Conservation (phyloP, 2,329 filamentous ascomycete genomes). For the Trichoderma brevicompactum region DNA sequence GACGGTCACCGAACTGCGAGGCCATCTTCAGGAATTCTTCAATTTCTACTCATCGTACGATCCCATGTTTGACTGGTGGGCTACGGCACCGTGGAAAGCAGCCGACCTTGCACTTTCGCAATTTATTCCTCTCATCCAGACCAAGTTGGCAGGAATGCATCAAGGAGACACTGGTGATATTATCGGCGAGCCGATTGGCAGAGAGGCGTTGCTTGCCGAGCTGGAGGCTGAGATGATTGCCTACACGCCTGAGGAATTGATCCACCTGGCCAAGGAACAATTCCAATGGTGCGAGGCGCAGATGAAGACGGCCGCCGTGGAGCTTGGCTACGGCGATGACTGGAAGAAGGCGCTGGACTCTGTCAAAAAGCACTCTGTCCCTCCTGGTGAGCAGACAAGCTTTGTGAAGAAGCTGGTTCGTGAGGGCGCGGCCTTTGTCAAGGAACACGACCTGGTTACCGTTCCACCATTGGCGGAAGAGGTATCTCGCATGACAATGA, state of each 20-base stretch:
- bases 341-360: constrained; percentile 60
- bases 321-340: constrained; percentile 52
- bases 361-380: constrained; percentile 59
- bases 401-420: constrained; percentile 56
- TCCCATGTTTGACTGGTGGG: constrained; percentile 63
- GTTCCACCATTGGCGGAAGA: constrained; percentile 58
- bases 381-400: constrained; percentile 56
- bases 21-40: constrained; percentile 52
- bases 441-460: constrained; percentile 58
- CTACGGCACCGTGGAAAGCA: constrained; percentile 48
- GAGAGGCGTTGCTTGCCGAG: constrained; percentile 54
- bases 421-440: constrained; percentile 59
- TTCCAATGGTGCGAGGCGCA: constrained; percentile 61
- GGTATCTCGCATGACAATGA: constrained; percentile 61
- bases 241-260: constrained; percentile 61
- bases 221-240: constrained; percentile 62
- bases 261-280: constrained; percentile 55
- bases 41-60: constrained; percentile 60
- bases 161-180: constrained; percentile 53
- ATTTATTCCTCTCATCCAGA: constrained; percentile 46
- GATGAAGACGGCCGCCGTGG: constrained; percentile 55
- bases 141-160: constrained; percentile 51
- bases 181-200: constrained; percentile 61
- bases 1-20: constrained; percentile 46
- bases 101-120: constrained; percentile 45